Evolutionary conservation across 495 filamentous ascomycete species (phyloP).

Genomic region (Cercophora samala): DNA sequence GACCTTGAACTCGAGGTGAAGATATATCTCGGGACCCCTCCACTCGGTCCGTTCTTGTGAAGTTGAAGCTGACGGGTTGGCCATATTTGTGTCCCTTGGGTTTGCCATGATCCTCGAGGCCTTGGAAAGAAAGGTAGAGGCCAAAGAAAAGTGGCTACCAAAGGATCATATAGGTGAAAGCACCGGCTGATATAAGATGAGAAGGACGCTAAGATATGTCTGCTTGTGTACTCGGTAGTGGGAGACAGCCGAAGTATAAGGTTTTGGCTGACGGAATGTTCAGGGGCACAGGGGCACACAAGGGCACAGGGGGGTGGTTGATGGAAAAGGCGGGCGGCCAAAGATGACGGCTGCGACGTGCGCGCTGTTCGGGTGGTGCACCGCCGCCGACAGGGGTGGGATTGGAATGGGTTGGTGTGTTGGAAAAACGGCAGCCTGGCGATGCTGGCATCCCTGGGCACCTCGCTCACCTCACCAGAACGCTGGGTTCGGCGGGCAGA

Average conservation of each 20-base stretch:
- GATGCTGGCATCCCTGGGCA: slow-evolving; percentile 18
- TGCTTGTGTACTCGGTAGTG: slow-evolving; percentile 1
- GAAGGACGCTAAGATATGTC: slow-evolving; percentile 1
- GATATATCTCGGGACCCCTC: slow-evolving; percentile 42
- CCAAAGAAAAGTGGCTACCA: not conserved
- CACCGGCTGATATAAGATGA: slow-evolving; percentile 15
- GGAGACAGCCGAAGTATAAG: slow-evolving; percentile 13
- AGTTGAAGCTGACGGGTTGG: slow-evolving; percentile 14
- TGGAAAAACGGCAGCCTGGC: slow-evolving; percentile 35
- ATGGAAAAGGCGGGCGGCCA: slow-evolving; percentile 13
- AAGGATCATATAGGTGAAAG: slow-evolving; percentile 1
- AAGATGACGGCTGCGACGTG: slow-evolving; percentile 12
- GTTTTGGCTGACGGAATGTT: not conserved
- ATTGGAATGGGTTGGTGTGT: slow-evolving; percentile 25
- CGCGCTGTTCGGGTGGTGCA: slow-evolving; percentile 17
- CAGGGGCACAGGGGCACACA: not conserved
- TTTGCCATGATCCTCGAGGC: not conserved
- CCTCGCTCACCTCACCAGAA: slow-evolving; percentile 13
- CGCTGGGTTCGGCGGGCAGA: slow-evolving; percentile 8
- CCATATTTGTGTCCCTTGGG: not conserved
- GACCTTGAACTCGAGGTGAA: slow-evolving; percentile 46
- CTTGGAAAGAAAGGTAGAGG: not conserved
- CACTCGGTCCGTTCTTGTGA: slow-evolving; percentile 31
- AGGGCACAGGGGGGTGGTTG: slow-evolving; percentile 1
- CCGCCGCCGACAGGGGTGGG: slow-evolving; percentile 26